phyloP scores from a whole-genome alignment of 1,284 basidiomycete species.

The Porphyrellus sp. region DNA sequence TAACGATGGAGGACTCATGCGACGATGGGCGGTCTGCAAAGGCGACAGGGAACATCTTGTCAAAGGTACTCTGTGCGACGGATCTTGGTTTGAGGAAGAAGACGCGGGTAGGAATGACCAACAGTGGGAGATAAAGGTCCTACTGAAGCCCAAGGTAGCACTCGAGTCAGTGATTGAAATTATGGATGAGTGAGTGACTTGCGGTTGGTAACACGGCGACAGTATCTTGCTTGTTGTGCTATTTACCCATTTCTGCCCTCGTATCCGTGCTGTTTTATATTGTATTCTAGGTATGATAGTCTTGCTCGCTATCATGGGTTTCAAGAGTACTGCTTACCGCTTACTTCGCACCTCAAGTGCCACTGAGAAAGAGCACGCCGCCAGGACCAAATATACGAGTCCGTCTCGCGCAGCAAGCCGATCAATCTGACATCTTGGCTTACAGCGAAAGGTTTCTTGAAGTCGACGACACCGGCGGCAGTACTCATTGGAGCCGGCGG shows the following conservation, averaged over 20 bases:
- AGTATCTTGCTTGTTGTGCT: not conserved
- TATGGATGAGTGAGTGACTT: constrained; percentile 29
- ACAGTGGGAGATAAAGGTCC: constrained; percentile 32
- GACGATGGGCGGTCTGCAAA: constrained; percentile 24
- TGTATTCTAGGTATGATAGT: not conserved
- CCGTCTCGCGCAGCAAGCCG: no score
- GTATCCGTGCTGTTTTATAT: not conserved
- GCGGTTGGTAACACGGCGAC: not conserved
- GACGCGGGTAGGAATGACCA: constrained; percentile 19
- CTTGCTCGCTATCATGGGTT: no score
- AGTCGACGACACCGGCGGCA: no score
- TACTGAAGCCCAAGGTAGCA: constrained; percentile 36
- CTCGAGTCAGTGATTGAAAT: constrained; percentile 35
- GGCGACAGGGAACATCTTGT: not conserved
- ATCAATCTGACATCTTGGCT: no score
- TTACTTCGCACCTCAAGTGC: no score
- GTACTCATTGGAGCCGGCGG: no score
- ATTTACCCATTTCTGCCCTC: not conserved
- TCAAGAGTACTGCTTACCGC: no score
- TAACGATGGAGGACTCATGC: constrained; percentile 35
- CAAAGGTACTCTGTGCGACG: constrained; percentile 34
- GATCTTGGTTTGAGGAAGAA: constrained; percentile 35
- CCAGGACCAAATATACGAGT: no score
- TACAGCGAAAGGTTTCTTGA: no score
- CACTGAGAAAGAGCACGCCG: no score